phyloP scores from a whole-genome alignment of 2,329 filamentous ascomycete genomes.

The Malbranchea zuffiana region DNA sequence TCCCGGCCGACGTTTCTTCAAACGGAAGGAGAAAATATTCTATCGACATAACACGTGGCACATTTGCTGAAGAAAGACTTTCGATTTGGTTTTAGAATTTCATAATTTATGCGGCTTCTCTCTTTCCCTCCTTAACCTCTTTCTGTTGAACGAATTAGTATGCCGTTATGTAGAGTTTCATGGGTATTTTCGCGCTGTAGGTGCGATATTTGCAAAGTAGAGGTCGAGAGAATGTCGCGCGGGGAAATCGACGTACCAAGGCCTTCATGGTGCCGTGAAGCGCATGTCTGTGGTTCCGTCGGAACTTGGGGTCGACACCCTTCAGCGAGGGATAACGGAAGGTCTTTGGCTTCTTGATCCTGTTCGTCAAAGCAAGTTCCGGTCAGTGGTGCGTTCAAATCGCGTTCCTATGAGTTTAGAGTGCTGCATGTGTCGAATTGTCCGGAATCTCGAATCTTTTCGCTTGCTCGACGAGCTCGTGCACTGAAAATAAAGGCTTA shows the following conservation, averaged over 20 bases:
- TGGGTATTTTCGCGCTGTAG: no score
- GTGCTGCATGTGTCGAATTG: background rate
- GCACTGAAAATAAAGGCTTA: background rate
- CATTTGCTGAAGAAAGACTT: slow-evolving; percentile 2
- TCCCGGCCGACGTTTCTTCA: background rate
- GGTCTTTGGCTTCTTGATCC: slow-evolving; percentile 99
- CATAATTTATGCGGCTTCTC: slow-evolving; percentile 62
- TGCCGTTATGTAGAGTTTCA: background rate
- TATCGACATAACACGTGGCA: slow-evolving; percentile 8
- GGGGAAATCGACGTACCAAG: slow-evolving; percentile 55
- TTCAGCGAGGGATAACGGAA: slow-evolving; percentile 97
- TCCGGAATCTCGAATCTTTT: background rate
- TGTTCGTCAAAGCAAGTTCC: slow-evolving; percentile 32
- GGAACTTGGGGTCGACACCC: slow-evolving; percentile 98
- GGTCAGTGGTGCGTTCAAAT: slow-evolving; percentile 1
- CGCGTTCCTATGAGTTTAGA: background rate
- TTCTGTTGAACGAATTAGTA: slow-evolving; percentile 53
- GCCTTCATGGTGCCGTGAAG: slow-evolving; percentile 98
- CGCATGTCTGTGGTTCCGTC: slow-evolving; percentile 99
- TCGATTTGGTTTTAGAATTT: slow-evolving; percentile 17
- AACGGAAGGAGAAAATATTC: slow-evolving; percentile 4
- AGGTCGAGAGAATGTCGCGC: background rate
- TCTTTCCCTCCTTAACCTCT: slow-evolving; percentile 94
- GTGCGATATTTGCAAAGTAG: no score
- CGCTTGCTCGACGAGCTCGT: background rate